A percentile compares a stretch with the other conserved stretches of the same genome.
phyloP scores from a whole-genome alignment of 352 stramenopile species.

The Pythium dissimile region DNA sequence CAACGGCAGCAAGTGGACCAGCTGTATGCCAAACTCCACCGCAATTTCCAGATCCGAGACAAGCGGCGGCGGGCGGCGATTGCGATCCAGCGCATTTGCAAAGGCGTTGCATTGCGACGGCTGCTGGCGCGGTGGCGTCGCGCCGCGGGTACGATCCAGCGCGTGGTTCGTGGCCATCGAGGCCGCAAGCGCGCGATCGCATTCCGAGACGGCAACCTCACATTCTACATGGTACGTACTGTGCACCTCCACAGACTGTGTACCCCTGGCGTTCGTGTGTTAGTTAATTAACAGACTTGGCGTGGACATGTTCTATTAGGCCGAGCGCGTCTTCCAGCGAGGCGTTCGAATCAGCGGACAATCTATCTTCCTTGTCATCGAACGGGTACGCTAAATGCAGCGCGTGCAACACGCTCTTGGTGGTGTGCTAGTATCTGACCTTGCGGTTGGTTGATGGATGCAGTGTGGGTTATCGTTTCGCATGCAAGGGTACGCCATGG shows the following conservation, averaged over 20 bases:
- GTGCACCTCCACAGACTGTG: too few relatives aligned
- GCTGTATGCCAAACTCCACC: slow-evolving; percentile 27
- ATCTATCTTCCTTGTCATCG: slow-evolving; percentile 51
- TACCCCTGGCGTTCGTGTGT: too few relatives aligned
- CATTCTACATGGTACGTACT: slow-evolving; percentile 51
- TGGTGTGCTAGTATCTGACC: background rate
- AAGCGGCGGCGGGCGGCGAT: slow-evolving; percentile 36
- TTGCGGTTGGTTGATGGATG: background rate
- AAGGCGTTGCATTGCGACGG: slow-evolving; percentile 36
- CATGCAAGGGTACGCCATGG: slow-evolving; percentile 53
- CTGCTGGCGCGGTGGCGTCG: slow-evolving; percentile 28
- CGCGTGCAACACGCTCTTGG: background rate
- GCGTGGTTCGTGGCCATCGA: slow-evolving; percentile 46
- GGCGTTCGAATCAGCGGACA: slow-evolving; percentile 43
- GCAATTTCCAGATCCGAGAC: slow-evolving; percentile 37
- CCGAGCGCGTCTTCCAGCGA: slow-evolving; percentile 58
- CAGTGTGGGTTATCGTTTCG: slow-evolving; percentile 69
- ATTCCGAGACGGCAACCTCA: slow-evolving; percentile 63
- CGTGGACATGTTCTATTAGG: slow-evolving; percentile 9
- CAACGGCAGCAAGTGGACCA: slow-evolving; percentile 49
- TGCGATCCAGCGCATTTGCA: slow-evolving; percentile 58
- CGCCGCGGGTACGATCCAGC: slow-evolving; percentile 41
- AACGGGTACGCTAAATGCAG: slow-evolving; percentile 35
- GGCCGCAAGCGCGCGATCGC: slow-evolving; percentile 49
- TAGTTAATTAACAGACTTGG: too few relatives aligned